Evolutionary conservation across 1,284 basidiomycete species (phyloP), one percentile per base, ranked within the genome.

Genomic region (Sphaerobolus stellatus): DNA sequence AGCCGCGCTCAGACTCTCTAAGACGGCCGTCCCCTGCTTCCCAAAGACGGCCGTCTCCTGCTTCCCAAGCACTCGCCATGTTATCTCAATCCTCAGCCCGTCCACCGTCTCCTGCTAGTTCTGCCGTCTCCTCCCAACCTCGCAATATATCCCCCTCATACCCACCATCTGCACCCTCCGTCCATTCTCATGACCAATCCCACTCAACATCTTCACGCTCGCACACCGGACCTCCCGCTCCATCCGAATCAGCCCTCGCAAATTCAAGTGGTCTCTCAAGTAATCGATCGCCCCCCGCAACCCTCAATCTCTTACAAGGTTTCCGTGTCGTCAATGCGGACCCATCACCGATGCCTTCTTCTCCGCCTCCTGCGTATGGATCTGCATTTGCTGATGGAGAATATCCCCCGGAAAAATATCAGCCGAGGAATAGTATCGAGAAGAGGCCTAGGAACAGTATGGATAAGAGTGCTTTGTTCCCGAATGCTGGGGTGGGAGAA

Each of bases 311-410:
- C 50, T 7, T 45, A 20, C 33, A 50, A 38, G 18, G 31, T 48
- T 75, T 73, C 52, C 70, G 71, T 34, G 64, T 79, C 44, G 63
- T 66, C 4, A 80, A 80, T 58, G 64, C 62, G 2, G 63, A 67
- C 20, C 62, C 59, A 4, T 28, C 45, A 3, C 61, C 63, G 8
- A 46, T 46, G 3, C 55, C 64, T 7, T 61, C 62, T 38, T 75
- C 73, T 3, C 77, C 79, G 14, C 78, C 78, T 0, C 77, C 79
- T 8, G 72, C 75, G 11, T 80, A 78, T 54, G 66, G 45, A 2
- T 46, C 38, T 11, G 36, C 36, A 2, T n/a, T n/a, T n/a, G n/a
- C n/a, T n/a, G n/a, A 49, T 45, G 5, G 57, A 55, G 7, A 24
- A 53, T 44, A 52, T n/a, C 20, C 49, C 50, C 27, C 16, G n/a